Evolutionary conservation across 352 stramenopile genomes (phyloP), one percentile per base, ranked within the genome.

Genomic region (Phytopythium litorale): DNA sequence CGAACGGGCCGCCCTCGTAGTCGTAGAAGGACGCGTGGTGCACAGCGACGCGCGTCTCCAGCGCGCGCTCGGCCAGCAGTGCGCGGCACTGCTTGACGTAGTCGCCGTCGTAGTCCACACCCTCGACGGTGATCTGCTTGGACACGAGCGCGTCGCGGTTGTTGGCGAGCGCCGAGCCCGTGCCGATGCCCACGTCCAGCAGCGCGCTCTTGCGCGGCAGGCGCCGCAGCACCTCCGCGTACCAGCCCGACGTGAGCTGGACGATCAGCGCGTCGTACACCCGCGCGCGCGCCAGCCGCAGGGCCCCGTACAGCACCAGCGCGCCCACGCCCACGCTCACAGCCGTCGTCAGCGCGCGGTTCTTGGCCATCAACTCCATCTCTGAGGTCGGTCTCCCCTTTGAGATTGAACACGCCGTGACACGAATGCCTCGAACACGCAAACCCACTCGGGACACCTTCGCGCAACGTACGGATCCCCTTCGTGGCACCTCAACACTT

Each of bases 171-270:
- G 86, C 84, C 40, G 83, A 50, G 11, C 85, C 89, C 19, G 89
- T 98, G 60, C 89, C 92, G 52, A 98, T 91, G 52, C 92, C 91
- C 37, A 98, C 86, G 68, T 98, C 92, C 54, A 98, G 67, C 30
- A 97, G 37, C 25, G 73, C 78, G 62, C 78, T 84, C 37, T 75
- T 67, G 13, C 72, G 56, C 11, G 75, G 59, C 40, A 97, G 59
- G 7, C 75, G 76, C 42, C 71, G 55, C 28, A 97, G 71, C 45
- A 98, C 92, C 33, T 84, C 72, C 48, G 68, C 64, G 69, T 98
- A 98, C 92, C 89, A 97, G n/a, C 78, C 83, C 4, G 82, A 88
- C 23, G 92, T 97, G 62, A 98, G 80, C 11, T 78, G 67, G 38
- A 96, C 76, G 63, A 98, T 97, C 19, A 96, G 62, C 21, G 72